A percentile compares a stretch with the other conserved stretches of the same genome.
Evolutionary conservation across 345 rosid genomes (phyloP).

Genomic region (Cardiospermum halicacabum): DNA sequence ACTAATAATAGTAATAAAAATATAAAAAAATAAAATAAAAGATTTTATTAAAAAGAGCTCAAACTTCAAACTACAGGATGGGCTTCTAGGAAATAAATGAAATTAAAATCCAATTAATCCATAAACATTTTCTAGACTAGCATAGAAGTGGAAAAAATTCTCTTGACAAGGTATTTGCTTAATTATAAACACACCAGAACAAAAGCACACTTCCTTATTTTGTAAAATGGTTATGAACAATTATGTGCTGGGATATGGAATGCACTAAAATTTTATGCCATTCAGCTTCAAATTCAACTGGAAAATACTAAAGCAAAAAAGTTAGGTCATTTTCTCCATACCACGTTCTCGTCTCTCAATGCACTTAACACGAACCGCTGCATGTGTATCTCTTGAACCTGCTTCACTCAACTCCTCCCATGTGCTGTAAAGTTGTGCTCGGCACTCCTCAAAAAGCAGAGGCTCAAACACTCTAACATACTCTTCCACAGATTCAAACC

Average conservation of each 20-base stretch:
- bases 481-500: conserved; percentile 85
- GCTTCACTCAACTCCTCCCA: conserved; percentile 92
- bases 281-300: background rate
- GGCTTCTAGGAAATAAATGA: background rate
- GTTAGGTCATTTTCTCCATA: conserved; percentile 21
- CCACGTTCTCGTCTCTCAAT: conserved; percentile 98
- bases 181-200: background rate
- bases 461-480: conserved; percentile 97
- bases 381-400: conserved; percentile 47
- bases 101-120: background rate
- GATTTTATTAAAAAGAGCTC: too few relatives aligned
- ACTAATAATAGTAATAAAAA: too few relatives aligned
- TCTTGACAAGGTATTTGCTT: background rate
- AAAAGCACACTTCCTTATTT: background rate
- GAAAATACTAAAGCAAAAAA: background rate
- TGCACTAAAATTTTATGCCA: background rate
- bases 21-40: background rate
- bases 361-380: conserved; percentile 72
- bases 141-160: background rate
- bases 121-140: background rate
- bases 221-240: background rate
- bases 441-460: conserved; percentile 97
- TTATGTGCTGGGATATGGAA: background rate
- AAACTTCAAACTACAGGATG: background rate
- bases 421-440: conserved; percentile 91